These are phyloP conservation scores for Colletotrichum musicola DNA, from an alignment of 2,329 filamentous ascomycete genomes.

Conservation along the genomic window DNA sequence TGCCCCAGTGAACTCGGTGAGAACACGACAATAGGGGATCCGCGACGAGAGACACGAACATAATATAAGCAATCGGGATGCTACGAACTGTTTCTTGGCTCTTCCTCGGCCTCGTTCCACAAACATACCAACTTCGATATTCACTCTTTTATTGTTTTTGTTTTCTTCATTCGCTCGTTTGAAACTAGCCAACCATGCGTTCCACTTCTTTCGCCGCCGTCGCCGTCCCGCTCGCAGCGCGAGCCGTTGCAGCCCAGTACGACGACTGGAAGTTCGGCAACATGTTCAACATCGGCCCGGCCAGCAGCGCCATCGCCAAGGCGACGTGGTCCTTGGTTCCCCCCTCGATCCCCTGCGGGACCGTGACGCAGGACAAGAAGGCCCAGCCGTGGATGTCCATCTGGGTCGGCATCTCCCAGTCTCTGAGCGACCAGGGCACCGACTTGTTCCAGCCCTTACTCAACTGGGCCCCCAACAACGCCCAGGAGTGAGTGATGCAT, in stretches of 20 bases:
- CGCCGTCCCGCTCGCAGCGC: slow-evolving; percentile 10
- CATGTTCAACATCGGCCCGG: slow-evolving; percentile 20
- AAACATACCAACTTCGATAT: background rate
- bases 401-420: slow-evolving; percentile 27
- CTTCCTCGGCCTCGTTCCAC: too few species aligned
- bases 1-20: background rate
- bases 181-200: slow-evolving; percentile 18
- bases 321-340: slow-evolving; percentile 5
- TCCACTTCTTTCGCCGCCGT: slow-evolving; percentile 1
- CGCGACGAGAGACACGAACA: background rate
- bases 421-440: slow-evolving; percentile 11
- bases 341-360: slow-evolving; percentile 11
- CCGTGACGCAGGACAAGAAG: background rate
- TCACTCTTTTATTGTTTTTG: background rate
- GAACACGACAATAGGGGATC: background rate
- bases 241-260: slow-evolving; percentile 20
- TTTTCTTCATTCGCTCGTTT: slow-evolving; percentile 20
- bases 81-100: slow-evolving; percentile 13
- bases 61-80: slow-evolving; percentile 4
- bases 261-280: slow-evolving; percentile 29
- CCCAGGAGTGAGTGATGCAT: background rate
- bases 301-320: slow-evolving; percentile 14
- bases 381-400: slow-evolving; percentile 24
- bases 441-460: slow-evolving; percentile 18
- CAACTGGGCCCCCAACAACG: slow-evolving; percentile 17